Percentiles rank a stretch among this genome's conserved stretches.
Conservation (phyloP, 345 rosid species). For the Salix arbutifolia region DNA sequence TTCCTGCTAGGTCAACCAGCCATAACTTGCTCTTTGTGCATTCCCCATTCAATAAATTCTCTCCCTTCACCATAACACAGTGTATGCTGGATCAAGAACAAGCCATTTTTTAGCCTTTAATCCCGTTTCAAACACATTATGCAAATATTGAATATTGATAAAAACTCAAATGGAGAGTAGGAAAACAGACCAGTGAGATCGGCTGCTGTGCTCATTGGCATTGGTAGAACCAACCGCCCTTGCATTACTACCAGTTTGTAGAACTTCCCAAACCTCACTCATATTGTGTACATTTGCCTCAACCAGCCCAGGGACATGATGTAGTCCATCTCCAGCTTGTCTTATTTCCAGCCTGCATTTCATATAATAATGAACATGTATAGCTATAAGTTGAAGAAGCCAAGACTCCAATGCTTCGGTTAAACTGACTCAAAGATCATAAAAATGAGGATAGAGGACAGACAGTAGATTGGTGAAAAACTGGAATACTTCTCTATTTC, state of each 20-base stretch:
- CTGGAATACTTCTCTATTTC: too few species aligned
- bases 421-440: neutral
- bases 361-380: neutral
- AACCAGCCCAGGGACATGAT: constrained; percentile 82
- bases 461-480: neutral
- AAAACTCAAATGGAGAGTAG: neutral
- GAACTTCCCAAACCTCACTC: constrained; percentile 89
- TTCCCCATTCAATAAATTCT: constrained; percentile 80
- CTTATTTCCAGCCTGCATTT: constrained; percentile 78
- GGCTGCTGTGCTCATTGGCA: constrained; percentile 91
- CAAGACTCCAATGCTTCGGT: neutral
- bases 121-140: neutral
- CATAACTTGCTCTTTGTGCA: constrained; percentile 90
- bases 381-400: neutral
- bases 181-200: constrained; percentile 81
- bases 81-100: constrained; percentile 51
- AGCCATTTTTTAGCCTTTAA: constrained; percentile 5
- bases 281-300: constrained; percentile 76
- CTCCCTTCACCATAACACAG: constrained; percentile 87
- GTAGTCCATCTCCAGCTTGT: constrained; percentile 73
- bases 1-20: constrained; percentile 98
- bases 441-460: neutral
- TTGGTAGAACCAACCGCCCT: constrained; percentile 90
- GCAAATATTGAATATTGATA: neutral
- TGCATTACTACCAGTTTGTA: constrained; percentile 79